These are phyloP conservation scores for Oryza punctata DNA, from an alignment of 176 grass and related monocot genomes.

Conservation along the genomic window DNA sequence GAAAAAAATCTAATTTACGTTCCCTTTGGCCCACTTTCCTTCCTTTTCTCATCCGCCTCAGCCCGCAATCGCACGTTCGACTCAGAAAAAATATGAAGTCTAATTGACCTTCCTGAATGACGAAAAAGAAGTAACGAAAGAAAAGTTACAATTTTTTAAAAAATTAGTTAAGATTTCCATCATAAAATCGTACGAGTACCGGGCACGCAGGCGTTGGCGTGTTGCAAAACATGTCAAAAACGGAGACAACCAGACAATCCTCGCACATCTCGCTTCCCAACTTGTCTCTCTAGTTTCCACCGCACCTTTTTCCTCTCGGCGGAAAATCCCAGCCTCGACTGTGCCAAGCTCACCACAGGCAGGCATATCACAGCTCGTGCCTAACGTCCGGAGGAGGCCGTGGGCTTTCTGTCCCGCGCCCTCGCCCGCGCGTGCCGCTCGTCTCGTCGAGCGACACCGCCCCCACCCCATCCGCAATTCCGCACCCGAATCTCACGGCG, in stretches of 20 bases:
- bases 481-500: conserved; percentile 41
- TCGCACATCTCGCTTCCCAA: not conserved
- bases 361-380: too few species aligned
- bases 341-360: not conserved
- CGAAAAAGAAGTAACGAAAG: too few species aligned
- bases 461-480: conserved; percentile 26
- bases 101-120: too few species aligned
- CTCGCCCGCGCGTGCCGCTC: not conserved
- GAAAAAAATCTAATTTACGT: too few species aligned
- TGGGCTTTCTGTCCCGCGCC: not conserved
- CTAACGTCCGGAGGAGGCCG: not conserved
- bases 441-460: not conserved
- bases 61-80: too few species aligned
- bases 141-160: too few species aligned
- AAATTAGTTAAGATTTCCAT: too few species aligned
- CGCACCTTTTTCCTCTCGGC: not conserved
- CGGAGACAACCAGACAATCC: not conserved
- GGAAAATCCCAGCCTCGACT: not conserved
- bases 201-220: not conserved
- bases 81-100: too few species aligned
- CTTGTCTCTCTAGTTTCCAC: not conserved
- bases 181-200: too few species aligned
- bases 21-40: too few species aligned
- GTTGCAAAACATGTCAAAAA: not conserved
- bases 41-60: too few species aligned